Conservation (phyloP, 371 early-diverging fungal genomes). For the Rhizopus stolonifer region DNA sequence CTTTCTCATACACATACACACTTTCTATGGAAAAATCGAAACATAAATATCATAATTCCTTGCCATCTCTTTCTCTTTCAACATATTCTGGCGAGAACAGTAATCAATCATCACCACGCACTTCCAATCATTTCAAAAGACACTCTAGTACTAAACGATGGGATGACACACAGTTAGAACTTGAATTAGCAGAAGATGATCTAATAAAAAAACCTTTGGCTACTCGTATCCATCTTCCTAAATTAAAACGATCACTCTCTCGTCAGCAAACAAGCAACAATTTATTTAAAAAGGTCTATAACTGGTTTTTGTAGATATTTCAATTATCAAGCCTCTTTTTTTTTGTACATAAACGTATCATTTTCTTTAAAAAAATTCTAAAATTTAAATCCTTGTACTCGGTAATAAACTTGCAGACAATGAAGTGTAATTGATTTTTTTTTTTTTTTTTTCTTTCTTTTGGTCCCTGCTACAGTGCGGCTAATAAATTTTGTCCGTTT, state of each 20-base stretch:
- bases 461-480: too few relatives aligned
- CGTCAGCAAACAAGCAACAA: not conserved
- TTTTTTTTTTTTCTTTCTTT: too few relatives aligned
- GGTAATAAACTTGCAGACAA: too few relatives aligned
- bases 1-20: too few relatives aligned
- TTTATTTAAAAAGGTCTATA: not conserved
- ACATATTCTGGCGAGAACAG: not conserved
- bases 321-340: too few relatives aligned
- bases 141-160: not conserved
- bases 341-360: too few relatives aligned
- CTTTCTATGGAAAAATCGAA: not conserved
- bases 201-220: conserved; percentile 8
- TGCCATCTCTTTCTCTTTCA: conserved; percentile 1
- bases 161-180: conserved; percentile 15
- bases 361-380: too few relatives aligned
- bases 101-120: conserved; percentile 1
- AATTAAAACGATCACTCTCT: not conserved
- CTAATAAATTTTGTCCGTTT: too few relatives aligned
- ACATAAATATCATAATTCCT: not conserved
- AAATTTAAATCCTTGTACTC: too few relatives aligned
- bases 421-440: too few relatives aligned
- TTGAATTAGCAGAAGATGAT: conserved; percentile 19
- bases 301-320: not conserved
- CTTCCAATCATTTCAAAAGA: not conserved
- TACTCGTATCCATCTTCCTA: not conserved